phyloP scores from a whole-genome alignment of 2,329 filamentous ascomycete genomes.

The Sphaceloma murrayae region DNA sequence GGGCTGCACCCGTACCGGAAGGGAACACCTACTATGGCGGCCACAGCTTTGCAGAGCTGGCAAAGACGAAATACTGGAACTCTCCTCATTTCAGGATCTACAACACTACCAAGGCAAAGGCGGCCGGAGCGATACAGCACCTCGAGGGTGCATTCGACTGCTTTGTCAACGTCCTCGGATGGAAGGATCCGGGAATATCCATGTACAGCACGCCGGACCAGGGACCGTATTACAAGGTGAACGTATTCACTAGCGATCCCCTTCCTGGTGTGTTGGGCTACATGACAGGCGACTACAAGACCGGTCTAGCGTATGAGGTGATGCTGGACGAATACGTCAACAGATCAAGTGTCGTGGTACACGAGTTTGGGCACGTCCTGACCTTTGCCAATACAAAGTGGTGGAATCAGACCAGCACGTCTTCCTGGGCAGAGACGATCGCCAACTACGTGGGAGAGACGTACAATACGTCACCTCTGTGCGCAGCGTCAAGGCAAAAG shows the following conservation, averaged over 20 bases:
- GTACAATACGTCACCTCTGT: slow-evolving; percentile 36
- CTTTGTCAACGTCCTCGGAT: slow-evolving; percentile 23
- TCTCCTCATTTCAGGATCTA: slow-evolving; percentile 3
- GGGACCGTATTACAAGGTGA: slow-evolving; percentile 40
- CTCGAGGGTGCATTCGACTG: slow-evolving; percentile 38
- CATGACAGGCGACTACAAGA: slow-evolving; percentile 15
- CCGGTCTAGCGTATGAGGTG: slow-evolving; percentile 38
- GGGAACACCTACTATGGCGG: slow-evolving; percentile 7
- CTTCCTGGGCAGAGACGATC: slow-evolving; percentile 45
- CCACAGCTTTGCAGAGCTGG: background rate
- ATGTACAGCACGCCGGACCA: slow-evolving; percentile 25
- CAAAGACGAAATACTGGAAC: background rate
- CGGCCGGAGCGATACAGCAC: slow-evolving; percentile 23
- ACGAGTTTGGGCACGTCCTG: slow-evolving; percentile 43
- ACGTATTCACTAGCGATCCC: slow-evolving; percentile 36
- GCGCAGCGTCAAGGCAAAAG: slow-evolving; percentile 32
- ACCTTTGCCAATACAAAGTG: slow-evolving; percentile 30
- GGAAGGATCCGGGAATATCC: slow-evolving; percentile 23
- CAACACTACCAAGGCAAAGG: background rate
- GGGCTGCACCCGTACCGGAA: background rate
- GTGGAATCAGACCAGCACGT: slow-evolving; percentile 38
- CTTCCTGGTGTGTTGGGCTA: slow-evolving; percentile 24
- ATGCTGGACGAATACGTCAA: slow-evolving; percentile 35
- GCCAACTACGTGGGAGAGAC: slow-evolving; percentile 44
- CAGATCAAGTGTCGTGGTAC: slow-evolving; percentile 37